phyloP scores from a whole-genome alignment of 2,329 filamentous ascomycete species.

The Neurospora sp. region DNA sequence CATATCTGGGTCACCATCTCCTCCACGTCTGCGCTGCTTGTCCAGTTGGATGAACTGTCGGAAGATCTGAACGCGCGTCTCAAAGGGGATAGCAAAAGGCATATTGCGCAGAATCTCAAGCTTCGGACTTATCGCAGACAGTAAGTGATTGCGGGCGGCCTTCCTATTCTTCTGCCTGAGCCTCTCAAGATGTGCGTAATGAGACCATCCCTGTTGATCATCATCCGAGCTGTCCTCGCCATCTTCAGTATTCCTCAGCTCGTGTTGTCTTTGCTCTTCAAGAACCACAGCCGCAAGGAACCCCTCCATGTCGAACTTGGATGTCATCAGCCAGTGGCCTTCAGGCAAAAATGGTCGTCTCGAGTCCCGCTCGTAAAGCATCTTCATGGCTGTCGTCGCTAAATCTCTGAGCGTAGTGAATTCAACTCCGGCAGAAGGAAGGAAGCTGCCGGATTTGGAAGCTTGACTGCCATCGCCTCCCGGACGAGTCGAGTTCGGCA shows the following conservation, averaged over 20 bases:
- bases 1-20: slow-evolving; percentile 59
- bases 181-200: slow-evolving; percentile 53
- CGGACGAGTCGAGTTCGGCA: background rate
- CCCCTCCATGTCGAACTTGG: slow-evolving; percentile 74
- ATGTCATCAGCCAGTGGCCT: slow-evolving; percentile 92
- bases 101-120: slow-evolving; percentile 89
- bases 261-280: slow-evolving; percentile 72
- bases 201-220: slow-evolving; percentile 42
- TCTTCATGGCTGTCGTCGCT: slow-evolving; percentile 69
- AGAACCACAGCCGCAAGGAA: slow-evolving; percentile 80
- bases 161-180: slow-evolving; percentile 55
- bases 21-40: slow-evolving; percentile 59
- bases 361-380: slow-evolving; percentile 90
- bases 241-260: slow-evolving; percentile 47
- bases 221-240: slow-evolving; percentile 32
- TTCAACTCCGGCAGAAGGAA: slow-evolving; percentile 56
- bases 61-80: slow-evolving; percentile 85
- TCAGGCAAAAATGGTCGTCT: slow-evolving; percentile 70
- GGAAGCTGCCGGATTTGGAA: slow-evolving; percentile 21
- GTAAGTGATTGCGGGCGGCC: slow-evolving; percentile 56
- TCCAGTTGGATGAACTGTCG: slow-evolving; percentile 84
- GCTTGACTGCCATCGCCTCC: slow-evolving; percentile 1
- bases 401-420: slow-evolving; percentile 70
- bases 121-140: slow-evolving; percentile 74
- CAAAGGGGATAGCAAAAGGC: slow-evolving; percentile 93